phyloP scores from a whole-genome alignment of 768 basidiomycete genomes.

The Xerocomellus dryophilus region DNA sequence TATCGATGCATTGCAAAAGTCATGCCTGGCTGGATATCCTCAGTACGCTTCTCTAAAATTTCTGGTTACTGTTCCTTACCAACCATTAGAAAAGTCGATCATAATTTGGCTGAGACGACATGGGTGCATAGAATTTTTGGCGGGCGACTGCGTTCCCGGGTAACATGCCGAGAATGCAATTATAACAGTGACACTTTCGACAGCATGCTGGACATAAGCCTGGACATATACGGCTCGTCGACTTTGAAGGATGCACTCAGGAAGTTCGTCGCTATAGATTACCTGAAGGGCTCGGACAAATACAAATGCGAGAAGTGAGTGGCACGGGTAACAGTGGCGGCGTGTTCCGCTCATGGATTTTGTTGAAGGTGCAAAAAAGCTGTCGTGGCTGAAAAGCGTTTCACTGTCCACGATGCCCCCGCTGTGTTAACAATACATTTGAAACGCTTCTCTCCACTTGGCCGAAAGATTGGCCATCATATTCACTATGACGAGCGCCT shows the following conservation, averaged over 20 bases:
- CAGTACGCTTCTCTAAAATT: constrained; percentile 47
- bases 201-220: constrained; percentile 86
- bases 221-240: constrained; percentile 73
- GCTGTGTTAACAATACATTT: constrained; percentile 87
- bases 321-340: neutral
- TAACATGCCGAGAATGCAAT: constrained; percentile 76
- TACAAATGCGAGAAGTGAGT: constrained; percentile 98
- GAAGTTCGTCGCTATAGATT: constrained; percentile 79
- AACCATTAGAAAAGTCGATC: constrained; percentile 58
- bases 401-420: constrained; percentile 86
- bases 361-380: constrained; percentile 79
- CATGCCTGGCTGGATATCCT: constrained; percentile 68
- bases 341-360: constrained; percentile 6
- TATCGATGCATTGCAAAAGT: constrained; percentile 86
- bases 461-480: constrained; percentile 76
- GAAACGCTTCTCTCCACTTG: constrained; percentile 90
- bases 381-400: constrained; percentile 86
- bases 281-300: constrained; percentile 86
- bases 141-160: constrained; percentile 85
- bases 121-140: constrained; percentile 97
- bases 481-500: constrained; percentile 79
- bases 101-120: constrained; percentile 75
- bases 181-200: constrained; percentile 96
- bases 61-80: constrained; percentile 11
- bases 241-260: constrained; percentile 69